Evolutionary conservation across 768 basidiomycete species (phyloP).

Genomic region (Mrakia gelida): DNA sequence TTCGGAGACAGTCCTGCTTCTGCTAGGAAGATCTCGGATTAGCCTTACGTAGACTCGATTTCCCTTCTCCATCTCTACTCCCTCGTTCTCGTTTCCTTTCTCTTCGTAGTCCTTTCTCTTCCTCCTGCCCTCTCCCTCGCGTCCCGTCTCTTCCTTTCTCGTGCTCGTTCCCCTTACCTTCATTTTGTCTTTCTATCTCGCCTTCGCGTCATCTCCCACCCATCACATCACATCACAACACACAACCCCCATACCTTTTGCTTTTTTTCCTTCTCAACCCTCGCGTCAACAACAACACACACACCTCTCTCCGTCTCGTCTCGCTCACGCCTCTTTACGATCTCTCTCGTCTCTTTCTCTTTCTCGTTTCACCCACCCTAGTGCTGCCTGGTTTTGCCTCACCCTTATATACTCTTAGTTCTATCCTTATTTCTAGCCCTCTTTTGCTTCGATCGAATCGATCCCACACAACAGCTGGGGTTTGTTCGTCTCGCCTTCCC

Average conservation of each 20-base stretch:
- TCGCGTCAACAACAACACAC: too few species aligned
- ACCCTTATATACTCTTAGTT: not conserved
- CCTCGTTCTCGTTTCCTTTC: too few species aligned
- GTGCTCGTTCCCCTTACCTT: not conserved
- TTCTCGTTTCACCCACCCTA: not conserved
- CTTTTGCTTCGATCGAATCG: too few species aligned
- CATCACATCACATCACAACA: not conserved
- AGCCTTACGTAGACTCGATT: not conserved
- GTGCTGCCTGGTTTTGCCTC: not conserved
- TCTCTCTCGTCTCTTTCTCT: not conserved
- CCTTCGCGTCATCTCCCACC: not conserved
- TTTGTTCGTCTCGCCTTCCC: not conserved
- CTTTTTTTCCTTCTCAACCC: too few species aligned
- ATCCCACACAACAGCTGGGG: not conserved
- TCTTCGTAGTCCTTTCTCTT: not conserved
- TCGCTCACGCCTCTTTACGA: not conserved
- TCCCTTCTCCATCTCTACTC: too few species aligned
- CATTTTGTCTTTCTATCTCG: not conserved
- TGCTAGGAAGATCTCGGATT: not conserved
- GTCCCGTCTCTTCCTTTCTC: not conserved
- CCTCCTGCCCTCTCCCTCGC: too few species aligned
- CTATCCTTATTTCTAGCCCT: too few species aligned
- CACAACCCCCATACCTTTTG: not conserved
- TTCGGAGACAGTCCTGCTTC: slow-evolving; percentile 1
- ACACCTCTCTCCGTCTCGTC: not conserved